Conservation (phyloP, 2,329 filamentous ascomycete species). For the Beauveria australis region DNA sequence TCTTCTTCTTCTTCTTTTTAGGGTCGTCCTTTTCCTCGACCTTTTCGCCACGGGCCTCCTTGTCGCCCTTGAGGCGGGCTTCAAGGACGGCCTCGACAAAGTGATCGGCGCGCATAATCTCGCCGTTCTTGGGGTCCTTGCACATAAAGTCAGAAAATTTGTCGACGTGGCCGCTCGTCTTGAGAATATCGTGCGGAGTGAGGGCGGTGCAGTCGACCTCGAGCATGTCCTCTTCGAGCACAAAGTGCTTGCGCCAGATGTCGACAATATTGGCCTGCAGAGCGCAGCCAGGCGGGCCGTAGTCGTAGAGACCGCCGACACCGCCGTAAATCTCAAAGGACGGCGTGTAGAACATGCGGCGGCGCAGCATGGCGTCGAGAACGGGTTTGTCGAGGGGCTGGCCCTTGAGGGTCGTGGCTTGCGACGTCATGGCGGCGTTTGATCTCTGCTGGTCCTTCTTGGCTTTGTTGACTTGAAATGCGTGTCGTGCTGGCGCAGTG, state of each 20-base stretch:
- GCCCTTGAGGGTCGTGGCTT: slow-evolving; percentile 73
- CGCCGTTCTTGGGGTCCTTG: slow-evolving; percentile 95
- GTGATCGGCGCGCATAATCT: slow-evolving; percentile 93
- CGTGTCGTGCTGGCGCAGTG: slow-evolving; percentile 22
- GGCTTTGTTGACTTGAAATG: slow-evolving; percentile 21
- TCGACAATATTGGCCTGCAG: slow-evolving; percentile 85
- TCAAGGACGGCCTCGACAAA: slow-evolving; percentile 93
- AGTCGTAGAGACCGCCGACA: slow-evolving; percentile 84
- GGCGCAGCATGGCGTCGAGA: slow-evolving; percentile 78
- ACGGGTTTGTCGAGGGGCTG: slow-evolving; percentile 76
- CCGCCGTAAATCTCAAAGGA: slow-evolving; percentile 94
- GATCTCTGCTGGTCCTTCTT: slow-evolving; percentile 19
- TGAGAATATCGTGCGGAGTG: slow-evolving; percentile 87
- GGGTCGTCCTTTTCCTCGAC: slow-evolving; percentile 65
- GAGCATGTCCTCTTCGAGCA: slow-evolving; percentile 88
- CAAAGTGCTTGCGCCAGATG: slow-evolving; percentile 86
- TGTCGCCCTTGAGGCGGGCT: slow-evolving; percentile 77
- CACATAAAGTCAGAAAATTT: slow-evolving; percentile 99
- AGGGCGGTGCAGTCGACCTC: slow-evolving; percentile 91
- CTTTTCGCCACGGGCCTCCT: slow-evolving; percentile 80
- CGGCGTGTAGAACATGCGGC: slow-evolving; percentile 89
- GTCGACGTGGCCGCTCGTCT: slow-evolving; percentile 94
- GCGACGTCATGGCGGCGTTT: slow-evolving; percentile 34
- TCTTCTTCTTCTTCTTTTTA: slow-evolving; percentile 85
- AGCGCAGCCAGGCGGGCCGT: slow-evolving; percentile 80